phyloP scores from a whole-genome alignment of 108 stramenopile genomes.

The Hondaea fermentalgiana region DNA sequence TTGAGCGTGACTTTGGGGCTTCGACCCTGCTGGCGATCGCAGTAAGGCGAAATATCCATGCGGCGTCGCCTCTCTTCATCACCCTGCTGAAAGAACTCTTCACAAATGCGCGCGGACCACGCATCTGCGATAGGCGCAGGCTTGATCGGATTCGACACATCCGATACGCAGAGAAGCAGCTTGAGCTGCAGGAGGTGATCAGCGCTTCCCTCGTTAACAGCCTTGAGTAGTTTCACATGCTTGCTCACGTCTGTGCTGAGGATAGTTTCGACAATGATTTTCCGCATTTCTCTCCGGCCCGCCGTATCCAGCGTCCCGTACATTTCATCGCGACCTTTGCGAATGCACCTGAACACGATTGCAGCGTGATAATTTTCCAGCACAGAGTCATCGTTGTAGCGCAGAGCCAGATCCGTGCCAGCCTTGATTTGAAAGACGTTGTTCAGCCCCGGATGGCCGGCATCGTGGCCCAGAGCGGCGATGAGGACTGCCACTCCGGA shows the following conservation, averaged over 20 bases:
- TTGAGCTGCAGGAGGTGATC: constrained; percentile 22
- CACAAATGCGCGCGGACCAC: constrained; percentile 44
- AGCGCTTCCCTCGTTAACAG: constrained; percentile 2
- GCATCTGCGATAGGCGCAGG: constrained; percentile 28
- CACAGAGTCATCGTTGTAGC: constrained; percentile 63
- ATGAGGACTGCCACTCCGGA: constrained; percentile 58
- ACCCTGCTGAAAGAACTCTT: constrained; percentile 62
- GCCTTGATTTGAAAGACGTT: constrained; percentile 61
- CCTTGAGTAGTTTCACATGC: constrained; percentile 52
- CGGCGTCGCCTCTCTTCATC: constrained; percentile 38
- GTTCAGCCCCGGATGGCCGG: constrained; percentile 69
- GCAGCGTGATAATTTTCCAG: constrained; percentile 77
- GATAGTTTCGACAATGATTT: constrained; percentile 55
- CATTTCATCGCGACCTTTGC: constrained; percentile 21
- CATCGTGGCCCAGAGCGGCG: constrained; percentile 68
- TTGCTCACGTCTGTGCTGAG: constrained; percentile 67
- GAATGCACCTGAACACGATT: constrained; percentile 28
- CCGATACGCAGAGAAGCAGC: constrained; percentile 51
- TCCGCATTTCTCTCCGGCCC: constrained; percentile 28
- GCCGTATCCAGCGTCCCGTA: constrained; percentile 25
- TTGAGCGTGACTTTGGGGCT: constrained; percentile 37
- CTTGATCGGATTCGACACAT: constrained; percentile 56
- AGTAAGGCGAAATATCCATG: constrained; percentile 41
- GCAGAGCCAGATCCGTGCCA: constrained; percentile 50
- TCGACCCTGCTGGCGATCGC: constrained; percentile 39